Conservation (phyloP, 352 stramenopile genomes). For the Pythium utonaiense region DNA sequence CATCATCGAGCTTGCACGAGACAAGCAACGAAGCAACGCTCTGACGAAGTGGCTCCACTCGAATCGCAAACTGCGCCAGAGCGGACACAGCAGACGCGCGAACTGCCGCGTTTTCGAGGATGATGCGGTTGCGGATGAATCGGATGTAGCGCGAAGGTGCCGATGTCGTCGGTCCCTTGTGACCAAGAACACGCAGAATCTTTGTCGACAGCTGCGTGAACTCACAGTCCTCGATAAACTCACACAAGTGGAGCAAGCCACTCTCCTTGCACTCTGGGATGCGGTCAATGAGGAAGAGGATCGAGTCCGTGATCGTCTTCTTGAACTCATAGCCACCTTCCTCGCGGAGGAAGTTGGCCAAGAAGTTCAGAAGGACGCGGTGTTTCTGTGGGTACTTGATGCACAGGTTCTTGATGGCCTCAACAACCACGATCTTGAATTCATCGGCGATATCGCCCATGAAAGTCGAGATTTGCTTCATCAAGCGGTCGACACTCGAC, state of each 20-base stretch:
- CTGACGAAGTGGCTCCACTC: slow-evolving; percentile 89
- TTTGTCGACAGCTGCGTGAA: slow-evolving; percentile 89
- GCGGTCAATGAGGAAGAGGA: slow-evolving; percentile 95
- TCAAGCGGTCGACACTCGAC: slow-evolving; percentile 94
- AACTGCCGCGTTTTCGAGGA: slow-evolving; percentile 97
- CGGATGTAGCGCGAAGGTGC: slow-evolving; percentile 97
- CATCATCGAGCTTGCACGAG: slow-evolving; percentile 94
- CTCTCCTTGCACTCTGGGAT: slow-evolving; percentile 98
- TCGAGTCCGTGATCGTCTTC: slow-evolving; percentile 97
- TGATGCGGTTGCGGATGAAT: slow-evolving; percentile 99
- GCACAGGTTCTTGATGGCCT: slow-evolving; percentile 96
- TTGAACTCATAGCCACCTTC: slow-evolving; percentile 99
- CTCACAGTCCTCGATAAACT: slow-evolving; percentile 99
- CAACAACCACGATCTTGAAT: slow-evolving; percentile 99
- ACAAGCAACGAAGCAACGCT: slow-evolving; percentile 95
- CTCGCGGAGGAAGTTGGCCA: slow-evolving; percentile 97
- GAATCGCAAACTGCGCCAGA: slow-evolving; percentile 95
- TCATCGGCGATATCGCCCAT: slow-evolving; percentile 99
- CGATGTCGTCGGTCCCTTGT: slow-evolving; percentile 92
- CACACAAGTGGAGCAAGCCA: slow-evolving; percentile 96
- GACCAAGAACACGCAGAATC: slow-evolving; percentile 95
- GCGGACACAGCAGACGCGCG: slow-evolving; percentile 95
- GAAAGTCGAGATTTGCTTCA: slow-evolving; percentile 98
- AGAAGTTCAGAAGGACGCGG: slow-evolving; percentile 96
- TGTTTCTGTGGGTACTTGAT: slow-evolving; percentile 98